Percentiles rank a stretch among this genome's conserved stretches.
These are phyloP conservation scores for Tricholoma sp. DNA, from an alignment of 768 basidiomycete genomes.

Conservation along the genomic window DNA sequence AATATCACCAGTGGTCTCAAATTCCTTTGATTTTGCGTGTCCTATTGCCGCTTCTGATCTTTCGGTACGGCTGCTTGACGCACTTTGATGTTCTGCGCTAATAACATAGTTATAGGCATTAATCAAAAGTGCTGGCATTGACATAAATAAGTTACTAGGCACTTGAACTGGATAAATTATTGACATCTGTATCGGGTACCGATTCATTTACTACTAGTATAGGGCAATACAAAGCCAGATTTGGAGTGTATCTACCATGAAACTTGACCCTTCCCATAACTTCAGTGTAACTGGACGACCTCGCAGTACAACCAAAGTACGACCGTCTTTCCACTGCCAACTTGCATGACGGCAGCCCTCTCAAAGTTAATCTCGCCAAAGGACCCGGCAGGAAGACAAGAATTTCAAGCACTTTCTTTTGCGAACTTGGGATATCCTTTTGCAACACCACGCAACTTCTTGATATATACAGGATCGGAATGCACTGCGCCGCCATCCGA, in stretches of 20 bases:
- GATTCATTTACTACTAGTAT: neutral
- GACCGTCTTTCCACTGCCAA: no score
- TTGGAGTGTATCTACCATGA: neutral
- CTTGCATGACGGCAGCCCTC: slow-evolving; percentile 3
- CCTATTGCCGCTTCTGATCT: slow-evolving; percentile 41
- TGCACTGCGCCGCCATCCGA: no score
- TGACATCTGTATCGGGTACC: neutral
- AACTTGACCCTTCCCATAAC: neutral
- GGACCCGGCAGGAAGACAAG: slow-evolving; percentile 30
- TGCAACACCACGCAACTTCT: slow-evolving; percentile 37
- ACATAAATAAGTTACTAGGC: neutral
- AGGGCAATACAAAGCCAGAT: no score
- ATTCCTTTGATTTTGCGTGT: slow-evolving; percentile 57
- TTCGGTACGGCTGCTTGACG: slow-evolving; percentile 16
- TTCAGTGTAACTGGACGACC: neutral
- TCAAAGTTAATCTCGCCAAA: slow-evolving; percentile 33
- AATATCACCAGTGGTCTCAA: slow-evolving; percentile 61
- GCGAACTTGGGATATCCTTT: slow-evolving; percentile 39
- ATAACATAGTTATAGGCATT: slow-evolving; percentile 4
- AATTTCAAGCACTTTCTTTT: slow-evolving; percentile 38
- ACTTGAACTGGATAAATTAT: neutral
- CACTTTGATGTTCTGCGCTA: neutral
- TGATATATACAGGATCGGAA: slow-evolving; percentile 27
- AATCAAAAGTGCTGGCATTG: slow-evolving; percentile 9
- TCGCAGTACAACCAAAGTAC: no score